Evolutionary conservation across 805 yeast species (phyloP).

Genomic region (Teunomyces pallodes): DNA sequence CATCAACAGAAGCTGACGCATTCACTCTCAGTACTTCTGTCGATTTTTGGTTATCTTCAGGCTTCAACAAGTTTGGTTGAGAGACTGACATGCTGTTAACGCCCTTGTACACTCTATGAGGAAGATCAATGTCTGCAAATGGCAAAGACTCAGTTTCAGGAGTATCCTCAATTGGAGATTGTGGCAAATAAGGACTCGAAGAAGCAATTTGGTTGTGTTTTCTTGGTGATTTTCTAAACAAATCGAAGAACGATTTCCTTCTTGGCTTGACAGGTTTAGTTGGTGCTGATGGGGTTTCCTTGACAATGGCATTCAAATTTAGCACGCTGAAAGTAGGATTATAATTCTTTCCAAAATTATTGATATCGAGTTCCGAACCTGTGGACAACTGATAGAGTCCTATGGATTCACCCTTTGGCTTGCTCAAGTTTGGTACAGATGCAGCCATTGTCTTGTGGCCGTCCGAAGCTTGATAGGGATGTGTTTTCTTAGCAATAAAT

Average conservation of each 20-base stretch:
- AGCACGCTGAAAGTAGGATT: conserved; percentile 33
- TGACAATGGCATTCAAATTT: conserved; percentile 10
- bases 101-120: conserved; percentile 2
- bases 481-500: neutral
- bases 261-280: conserved; percentile 9
- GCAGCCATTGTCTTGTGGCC: neutral
- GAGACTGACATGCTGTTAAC: conserved; percentile 1
- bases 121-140: conserved; percentile 1
- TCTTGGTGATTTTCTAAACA: conserved; percentile 31
- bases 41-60: conserved; percentile 6
- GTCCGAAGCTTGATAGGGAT: neutral
- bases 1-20: neutral
- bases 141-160: neutral
- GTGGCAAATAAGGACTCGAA: conserved; percentile 11
- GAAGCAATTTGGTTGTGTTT: conserved; percentile 3
- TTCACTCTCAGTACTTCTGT: neutral
- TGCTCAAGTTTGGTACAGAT: conserved; percentile 16
- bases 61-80: neutral
- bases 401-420: conserved; percentile 1
- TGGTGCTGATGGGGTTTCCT: conserved; percentile 5
- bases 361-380: conserved; percentile 40
- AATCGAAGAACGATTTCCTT: conserved; percentile 33
- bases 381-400: conserved; percentile 11
- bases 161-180: conserved; percentile 10
- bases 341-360: conserved; percentile 38